Percentiles rank a stretch among this genome's conserved stretches.
Conservation (phyloP, 225 moss, liverwort and hornwort genomes). For the Pseudoscleropodium purum region DNA sequence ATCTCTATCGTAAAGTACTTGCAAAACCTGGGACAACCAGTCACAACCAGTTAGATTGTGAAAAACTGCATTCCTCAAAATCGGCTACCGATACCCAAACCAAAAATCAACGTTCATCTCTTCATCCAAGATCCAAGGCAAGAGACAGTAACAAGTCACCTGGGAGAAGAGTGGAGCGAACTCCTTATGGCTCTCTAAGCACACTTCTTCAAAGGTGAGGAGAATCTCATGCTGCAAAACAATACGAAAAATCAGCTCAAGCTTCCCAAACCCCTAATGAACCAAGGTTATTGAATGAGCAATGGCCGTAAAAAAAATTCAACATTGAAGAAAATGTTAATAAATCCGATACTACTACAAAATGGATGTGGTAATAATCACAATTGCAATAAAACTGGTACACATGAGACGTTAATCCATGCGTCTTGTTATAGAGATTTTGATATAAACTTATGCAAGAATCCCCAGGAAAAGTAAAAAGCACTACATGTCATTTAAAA, state of each 20-base stretch:
- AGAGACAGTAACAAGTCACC: constrained; percentile 18
- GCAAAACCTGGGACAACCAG: constrained; percentile 56
- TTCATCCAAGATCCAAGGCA: background rate
- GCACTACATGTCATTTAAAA: background rate
- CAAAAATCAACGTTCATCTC: background rate
- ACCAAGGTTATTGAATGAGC: background rate
- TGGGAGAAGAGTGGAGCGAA: constrained; percentile 72
- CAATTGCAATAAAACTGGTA: background rate
- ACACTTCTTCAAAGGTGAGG: constrained; percentile 86
- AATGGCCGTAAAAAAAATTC: background rate
- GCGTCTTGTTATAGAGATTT: background rate
- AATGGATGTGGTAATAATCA: background rate
- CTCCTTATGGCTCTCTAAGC: constrained; percentile 59
- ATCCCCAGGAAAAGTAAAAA: background rate
- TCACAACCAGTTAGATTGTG: background rate
- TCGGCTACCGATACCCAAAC: background rate
- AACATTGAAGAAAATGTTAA: background rate
- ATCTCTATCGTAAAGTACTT: constrained; percentile 74
- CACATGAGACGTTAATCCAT: background rate
- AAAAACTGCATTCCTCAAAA: background rate
- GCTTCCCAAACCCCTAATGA: background rate
- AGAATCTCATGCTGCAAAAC: constrained; percentile 87
- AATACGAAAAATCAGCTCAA: background rate
- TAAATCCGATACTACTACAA: background rate
- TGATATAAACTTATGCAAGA: background rate